These are phyloP conservation scores for Fusarium xylarioides DNA, from an alignment of 2,329 filamentous ascomycete genomes.

Conservation along the genomic window DNA sequence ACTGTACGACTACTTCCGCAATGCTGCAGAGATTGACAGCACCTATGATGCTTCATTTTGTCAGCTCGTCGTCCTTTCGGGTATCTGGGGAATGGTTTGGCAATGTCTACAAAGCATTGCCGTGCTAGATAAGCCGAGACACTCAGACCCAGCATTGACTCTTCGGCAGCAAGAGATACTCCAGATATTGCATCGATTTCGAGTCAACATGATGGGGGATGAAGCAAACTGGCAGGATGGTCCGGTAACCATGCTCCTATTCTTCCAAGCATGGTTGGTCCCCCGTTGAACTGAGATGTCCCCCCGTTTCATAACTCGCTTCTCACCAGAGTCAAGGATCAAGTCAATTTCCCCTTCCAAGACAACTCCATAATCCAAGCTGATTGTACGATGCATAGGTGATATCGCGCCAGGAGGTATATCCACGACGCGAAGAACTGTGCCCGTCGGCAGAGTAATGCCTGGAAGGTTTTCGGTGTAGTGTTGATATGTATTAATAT, in stretches of 20 bases:
- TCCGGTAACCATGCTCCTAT: neutral
- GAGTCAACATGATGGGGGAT: neutral
- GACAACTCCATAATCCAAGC: neutral
- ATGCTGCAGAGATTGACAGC: neutral
- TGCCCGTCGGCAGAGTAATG: neutral
- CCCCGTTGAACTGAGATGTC: neutral
- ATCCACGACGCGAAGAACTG: neutral
- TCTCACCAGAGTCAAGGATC: neutral
- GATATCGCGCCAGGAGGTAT: neutral
- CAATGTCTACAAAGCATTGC: neutral
- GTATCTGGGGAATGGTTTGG: slow-evolving; percentile 3
- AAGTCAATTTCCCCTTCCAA: neutral
- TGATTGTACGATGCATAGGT: neutral
- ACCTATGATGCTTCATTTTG: neutral
- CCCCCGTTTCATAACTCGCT: neutral
- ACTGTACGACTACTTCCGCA: neutral
- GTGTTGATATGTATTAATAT: neutral
- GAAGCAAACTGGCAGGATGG: neutral
- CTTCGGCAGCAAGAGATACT: neutral
- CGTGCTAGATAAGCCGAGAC: neutral
- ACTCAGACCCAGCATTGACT: neutral
- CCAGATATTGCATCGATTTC: neutral
- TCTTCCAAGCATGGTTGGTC: neutral
- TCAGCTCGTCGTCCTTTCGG: neutral
- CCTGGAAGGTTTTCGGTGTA: neutral